These are phyloP conservation scores for Globisporangium irregulare DNA, from an alignment of 352 stramenopile genomes.

Conservation along the genomic window DNA sequence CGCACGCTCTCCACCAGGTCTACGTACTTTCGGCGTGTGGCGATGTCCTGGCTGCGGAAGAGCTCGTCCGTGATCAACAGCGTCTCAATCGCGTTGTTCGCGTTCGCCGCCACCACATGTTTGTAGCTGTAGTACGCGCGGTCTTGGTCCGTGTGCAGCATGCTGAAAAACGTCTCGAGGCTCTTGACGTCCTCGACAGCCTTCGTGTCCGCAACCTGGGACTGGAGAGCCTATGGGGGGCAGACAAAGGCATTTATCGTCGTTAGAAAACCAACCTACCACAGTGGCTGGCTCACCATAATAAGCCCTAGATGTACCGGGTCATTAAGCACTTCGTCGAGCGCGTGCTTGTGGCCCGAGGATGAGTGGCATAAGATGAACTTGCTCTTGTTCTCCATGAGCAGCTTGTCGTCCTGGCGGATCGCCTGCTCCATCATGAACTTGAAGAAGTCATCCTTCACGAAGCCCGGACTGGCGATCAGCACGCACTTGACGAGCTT, in stretches of 20 bases:
- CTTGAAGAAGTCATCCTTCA: constrained; percentile 98
- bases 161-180: constrained; percentile 94
- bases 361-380: constrained; percentile 95
- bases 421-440: constrained; percentile 92
- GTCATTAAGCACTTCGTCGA: constrained; percentile 97
- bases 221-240: constrained; percentile 65
- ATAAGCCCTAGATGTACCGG: constrained; percentile 26
- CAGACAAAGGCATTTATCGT: neutral
- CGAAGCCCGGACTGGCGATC: constrained; percentile 94
- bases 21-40: constrained; percentile 91
- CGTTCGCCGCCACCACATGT: constrained; percentile 90
- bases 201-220: constrained; percentile 94
- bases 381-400: constrained; percentile 96
- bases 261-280: neutral
- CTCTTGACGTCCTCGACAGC: constrained; percentile 90
- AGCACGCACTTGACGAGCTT: constrained; percentile 96
- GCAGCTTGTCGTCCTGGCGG: constrained; percentile 90
- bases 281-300: neutral
- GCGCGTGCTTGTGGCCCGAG: constrained; percentile 96
- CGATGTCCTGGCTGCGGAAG: constrained; percentile 91
- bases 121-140: constrained; percentile 97
- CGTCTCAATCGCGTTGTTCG: constrained; percentile 93
- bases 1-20: constrained; percentile 93
- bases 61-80: constrained; percentile 95
- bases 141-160: constrained; percentile 95